Conservation (phyloP, 345 rosid species). For the Corchorus capsularis region DNA sequence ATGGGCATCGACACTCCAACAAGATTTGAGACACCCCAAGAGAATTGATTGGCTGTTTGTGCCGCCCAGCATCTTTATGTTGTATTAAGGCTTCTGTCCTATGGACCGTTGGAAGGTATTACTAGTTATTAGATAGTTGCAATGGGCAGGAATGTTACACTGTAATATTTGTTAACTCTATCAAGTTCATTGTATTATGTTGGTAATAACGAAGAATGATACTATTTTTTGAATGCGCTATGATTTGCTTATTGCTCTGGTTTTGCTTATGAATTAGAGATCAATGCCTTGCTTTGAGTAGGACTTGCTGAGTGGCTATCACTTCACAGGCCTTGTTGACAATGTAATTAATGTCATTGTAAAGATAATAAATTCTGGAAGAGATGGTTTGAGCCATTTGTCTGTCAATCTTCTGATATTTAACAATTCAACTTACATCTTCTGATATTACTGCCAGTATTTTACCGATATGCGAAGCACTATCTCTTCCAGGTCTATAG, state of each 20-base stretch:
- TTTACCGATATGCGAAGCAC: too few relatives aligned
- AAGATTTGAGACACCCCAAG: constrained; percentile 95
- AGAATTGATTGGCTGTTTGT: constrained; percentile 48
- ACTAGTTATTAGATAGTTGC: constrained; percentile 30
- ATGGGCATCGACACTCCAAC: constrained; percentile 95
- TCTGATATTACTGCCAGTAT: too few relatives aligned
- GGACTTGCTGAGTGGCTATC: background rate
- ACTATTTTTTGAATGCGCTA: constrained; percentile 3
- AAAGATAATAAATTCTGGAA: background rate
- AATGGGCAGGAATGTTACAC: constrained; percentile 14
- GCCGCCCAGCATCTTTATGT: constrained; percentile 21
- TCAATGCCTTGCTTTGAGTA: background rate
- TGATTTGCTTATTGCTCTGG: background rate
- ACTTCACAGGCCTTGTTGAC: background rate
- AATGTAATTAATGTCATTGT: background rate
- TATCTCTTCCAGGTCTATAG: too few relatives aligned
- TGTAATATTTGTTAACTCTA: constrained; percentile 21
- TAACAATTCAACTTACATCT: too few relatives aligned
- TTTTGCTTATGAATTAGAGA: background rate
- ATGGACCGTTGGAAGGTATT: constrained; percentile 26
- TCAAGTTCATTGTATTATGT: constrained; percentile 5
- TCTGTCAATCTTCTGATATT: background rate
- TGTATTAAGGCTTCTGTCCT: constrained; percentile 15
- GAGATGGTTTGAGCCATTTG: background rate
- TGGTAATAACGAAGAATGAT: constrained; percentile 24